Conservation (phyloP, 106 monocot species). For the Cymbidium sinense region DNA sequence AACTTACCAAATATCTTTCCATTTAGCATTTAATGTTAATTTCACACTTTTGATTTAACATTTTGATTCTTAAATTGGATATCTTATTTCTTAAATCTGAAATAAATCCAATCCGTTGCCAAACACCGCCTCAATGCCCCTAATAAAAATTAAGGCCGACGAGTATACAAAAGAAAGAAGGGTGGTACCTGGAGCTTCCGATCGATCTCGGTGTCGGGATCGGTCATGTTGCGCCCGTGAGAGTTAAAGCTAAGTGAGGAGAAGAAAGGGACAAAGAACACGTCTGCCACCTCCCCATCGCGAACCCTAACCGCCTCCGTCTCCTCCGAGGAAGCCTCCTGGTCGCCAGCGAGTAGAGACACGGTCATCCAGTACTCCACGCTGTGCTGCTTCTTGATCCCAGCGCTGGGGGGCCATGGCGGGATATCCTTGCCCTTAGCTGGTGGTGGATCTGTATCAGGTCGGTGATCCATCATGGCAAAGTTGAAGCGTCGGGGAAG, state of each 20-base stretch:
- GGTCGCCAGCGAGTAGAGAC: conserved; percentile 37
- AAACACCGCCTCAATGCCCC: no score
- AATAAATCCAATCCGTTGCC: no score
- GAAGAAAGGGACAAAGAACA: conserved; percentile 97
- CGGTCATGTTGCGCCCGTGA: conserved; percentile 88
- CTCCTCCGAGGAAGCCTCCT: not conserved
- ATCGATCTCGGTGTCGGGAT: conserved; percentile 87
- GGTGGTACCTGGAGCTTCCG: conserved; percentile 60
- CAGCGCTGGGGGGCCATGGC: conserved; percentile 43
- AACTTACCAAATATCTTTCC: no score
- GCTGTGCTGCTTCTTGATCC: conserved; percentile 89
- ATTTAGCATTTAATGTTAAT: no score
- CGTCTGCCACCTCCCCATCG: conserved; percentile 59
- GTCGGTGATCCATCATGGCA: conserved; percentile 46
- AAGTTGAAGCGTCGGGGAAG: conserved; percentile 84
- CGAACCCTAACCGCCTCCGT: conserved; percentile 65
- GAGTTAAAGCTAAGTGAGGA: conserved; percentile 94
- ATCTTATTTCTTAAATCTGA: no score
- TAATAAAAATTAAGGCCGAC: not conserved
- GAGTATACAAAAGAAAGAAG: not conserved
- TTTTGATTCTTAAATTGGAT: no score
- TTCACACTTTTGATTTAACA: no score
- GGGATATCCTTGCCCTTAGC: conserved; percentile 31
- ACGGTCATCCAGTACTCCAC: conserved; percentile 98
- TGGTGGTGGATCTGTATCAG: not conserved